These are phyloP conservation scores for Nitzschia putrida DNA, from an alignment of 108 stramenopile genomes.

Conservation along the genomic window DNA sequence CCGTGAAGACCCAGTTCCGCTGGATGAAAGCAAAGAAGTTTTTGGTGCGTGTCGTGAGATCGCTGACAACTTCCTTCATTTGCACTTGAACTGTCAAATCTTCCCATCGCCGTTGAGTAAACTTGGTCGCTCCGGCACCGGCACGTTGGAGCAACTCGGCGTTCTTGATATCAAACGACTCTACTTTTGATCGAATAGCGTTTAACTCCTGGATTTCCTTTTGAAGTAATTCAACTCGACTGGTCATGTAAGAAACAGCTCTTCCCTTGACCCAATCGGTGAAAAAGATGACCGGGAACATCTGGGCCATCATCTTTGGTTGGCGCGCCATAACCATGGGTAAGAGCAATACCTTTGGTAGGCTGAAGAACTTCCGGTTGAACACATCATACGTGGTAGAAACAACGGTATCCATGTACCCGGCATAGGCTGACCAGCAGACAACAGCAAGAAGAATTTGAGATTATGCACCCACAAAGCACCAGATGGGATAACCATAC, in stretches of 20 bases:
- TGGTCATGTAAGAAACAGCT: slow-evolving; percentile 70
- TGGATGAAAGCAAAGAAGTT: slow-evolving; percentile 76
- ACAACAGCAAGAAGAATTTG: not conserved
- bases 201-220: slow-evolving; percentile 67
- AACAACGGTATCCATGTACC: slow-evolving; percentile 73
- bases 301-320: slow-evolving; percentile 71
- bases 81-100: slow-evolving; percentile 75
- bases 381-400: slow-evolving; percentile 67
- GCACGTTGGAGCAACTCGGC: slow-evolving; percentile 79
- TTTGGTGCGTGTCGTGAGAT: slow-evolving; percentile 64
- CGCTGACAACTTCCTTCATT: slow-evolving; percentile 57
- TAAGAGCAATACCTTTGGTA: slow-evolving; percentile 79
- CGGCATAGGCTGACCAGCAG: slow-evolving; percentile 49
- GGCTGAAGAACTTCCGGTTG: slow-evolving; percentile 86
- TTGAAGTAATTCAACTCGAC: slow-evolving; percentile 63
- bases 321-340: slow-evolving; percentile 76
- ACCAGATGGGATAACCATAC: not conserved
- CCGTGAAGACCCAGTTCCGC: slow-evolving; percentile 81
- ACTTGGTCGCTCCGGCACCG: slow-evolving; percentile 60
- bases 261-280: slow-evolving; percentile 74
- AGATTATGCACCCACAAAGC: not conserved
- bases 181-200: slow-evolving; percentile 73
- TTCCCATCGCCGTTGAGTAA: slow-evolving; percentile 75
- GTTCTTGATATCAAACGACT: slow-evolving; percentile 87
- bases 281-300: slow-evolving; percentile 78